Base-by-base conservation (phyloP, 2,329 filamentous ascomycete genomes). In the Thelonectria rubi region DNA sequence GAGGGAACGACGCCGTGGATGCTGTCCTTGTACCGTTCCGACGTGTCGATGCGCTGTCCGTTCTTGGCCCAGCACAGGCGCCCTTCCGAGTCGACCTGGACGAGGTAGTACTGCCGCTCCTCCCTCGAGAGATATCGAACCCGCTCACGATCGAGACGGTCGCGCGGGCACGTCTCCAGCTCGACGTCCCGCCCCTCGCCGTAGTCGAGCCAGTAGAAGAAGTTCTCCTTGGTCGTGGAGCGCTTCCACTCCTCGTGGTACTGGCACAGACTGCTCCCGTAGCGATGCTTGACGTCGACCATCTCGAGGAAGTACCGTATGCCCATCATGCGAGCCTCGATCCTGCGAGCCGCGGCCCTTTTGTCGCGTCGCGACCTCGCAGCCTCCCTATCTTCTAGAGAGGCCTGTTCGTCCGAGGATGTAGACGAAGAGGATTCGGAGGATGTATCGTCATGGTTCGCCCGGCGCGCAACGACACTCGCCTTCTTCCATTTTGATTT, bases 171-270 rank as follows among this genome's bases (percentile, higher is more conserved):
- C 0, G 86, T 84, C 3, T 87, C 84, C 12, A 94, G 79, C 65
- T 94, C 90, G 45, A 95, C 74, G 40, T 85, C 76, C 67, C 81
- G 87, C 0, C 94, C 94, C 50, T 89, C 89, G 5, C 94, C 94
- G 60, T 91, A 83, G 73, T 97, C 94, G 1, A 97, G 82, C 93
- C 94, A 97, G 78, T 93, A 94, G 75, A 97, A 97, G 82, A 94
- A 97, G 73, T 95, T 97, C 74, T 97, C 90, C 5, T 88, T 86
- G 0, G 92, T 94, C 26, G 91, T 82, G 1, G 87, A 81, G 62
- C 85, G 86, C 75, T 93, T 93, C 94, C 94, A 97, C 66, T 91
- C 87, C 61, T 88, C 86, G 72, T 97, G 94, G 69, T 97, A 97
- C 32, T 86, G 85, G 32, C 91, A 84, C 52, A 97, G 77, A 68